Percentiles rank a stretch among this genome's conserved stretches.
phyloP scores from a whole-genome alignment of 2,329 filamentous ascomycete species.

The Leptographium procerum region DNA sequence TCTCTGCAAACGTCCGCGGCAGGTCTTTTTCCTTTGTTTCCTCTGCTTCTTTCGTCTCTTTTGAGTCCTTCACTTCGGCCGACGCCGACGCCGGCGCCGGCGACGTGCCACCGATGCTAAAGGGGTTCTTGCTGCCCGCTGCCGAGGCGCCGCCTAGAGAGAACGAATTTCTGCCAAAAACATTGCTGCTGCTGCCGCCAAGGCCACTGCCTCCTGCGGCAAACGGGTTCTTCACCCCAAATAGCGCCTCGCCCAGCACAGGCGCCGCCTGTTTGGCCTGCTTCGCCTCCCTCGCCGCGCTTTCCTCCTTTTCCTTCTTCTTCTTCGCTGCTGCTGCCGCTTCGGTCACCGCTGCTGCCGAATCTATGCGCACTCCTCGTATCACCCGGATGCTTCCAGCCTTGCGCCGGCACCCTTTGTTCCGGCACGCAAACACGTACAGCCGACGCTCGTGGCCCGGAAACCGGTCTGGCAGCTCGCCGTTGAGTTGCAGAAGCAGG shows the following conservation, averaged over 20 bases:
- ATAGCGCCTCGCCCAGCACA: constrained; percentile 55
- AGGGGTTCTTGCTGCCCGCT: constrained; percentile 13
- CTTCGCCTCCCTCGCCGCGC: constrained; percentile 17
- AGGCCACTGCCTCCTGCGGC: constrained; percentile 13
- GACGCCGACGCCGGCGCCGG: too few species aligned
- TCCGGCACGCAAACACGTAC: constrained; percentile 75
- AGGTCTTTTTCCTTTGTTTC: constrained; percentile 20
- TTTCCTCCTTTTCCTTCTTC: constrained; percentile 20
- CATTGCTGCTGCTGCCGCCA: constrained; percentile 7
- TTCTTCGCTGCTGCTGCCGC: constrained; percentile 19
- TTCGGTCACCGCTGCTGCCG: constrained; percentile 27
- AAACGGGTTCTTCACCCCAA: constrained; percentile 46
- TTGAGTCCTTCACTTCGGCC: not conserved
- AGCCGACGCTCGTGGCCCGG: constrained; percentile 77
- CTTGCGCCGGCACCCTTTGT: constrained; percentile 69
- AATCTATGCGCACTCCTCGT: constrained; percentile 46
- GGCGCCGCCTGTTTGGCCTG: constrained; percentile 17
- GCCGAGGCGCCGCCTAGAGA: constrained; percentile 6
- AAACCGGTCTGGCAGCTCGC: constrained; percentile 76
- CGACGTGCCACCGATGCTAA: not conserved
- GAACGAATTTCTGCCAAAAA: constrained; percentile 5
- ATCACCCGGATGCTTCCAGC: constrained; percentile 70
- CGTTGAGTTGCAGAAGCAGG: constrained; percentile 82
- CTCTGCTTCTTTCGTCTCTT: not conserved
- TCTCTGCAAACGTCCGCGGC: constrained; percentile 57